Percentiles rank a stretch among this genome's conserved stretches.
Evolutionary conservation across 352 stramenopile species (phyloP).

Genomic region (Globisporangium rhizosaccharum): DNA sequence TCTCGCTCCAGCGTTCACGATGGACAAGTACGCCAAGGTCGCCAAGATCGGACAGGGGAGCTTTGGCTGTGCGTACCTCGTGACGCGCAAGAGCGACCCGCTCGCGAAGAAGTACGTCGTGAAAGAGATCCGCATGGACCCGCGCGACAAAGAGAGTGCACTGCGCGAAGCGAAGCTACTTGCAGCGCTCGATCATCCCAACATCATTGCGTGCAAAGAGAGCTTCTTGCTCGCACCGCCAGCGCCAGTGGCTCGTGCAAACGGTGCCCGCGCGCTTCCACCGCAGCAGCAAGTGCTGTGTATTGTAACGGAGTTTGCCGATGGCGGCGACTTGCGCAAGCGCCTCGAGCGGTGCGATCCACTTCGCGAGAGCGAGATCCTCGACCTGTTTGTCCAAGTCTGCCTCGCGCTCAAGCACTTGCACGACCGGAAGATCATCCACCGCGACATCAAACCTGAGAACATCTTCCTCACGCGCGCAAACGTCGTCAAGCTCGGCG

Average conservation of each 20-base stretch:
- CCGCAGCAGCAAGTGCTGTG: slow-evolving; percentile 39
- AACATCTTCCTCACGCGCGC: slow-evolving; percentile 80
- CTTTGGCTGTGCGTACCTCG: slow-evolving; percentile 67
- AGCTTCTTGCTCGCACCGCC: slow-evolving; percentile 46
- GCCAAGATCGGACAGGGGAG: slow-evolving; percentile 72
- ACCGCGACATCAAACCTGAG: slow-evolving; percentile 84
- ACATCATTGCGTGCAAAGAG: slow-evolving; percentile 80
- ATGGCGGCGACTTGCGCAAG: slow-evolving; percentile 66
- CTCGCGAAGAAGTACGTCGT: slow-evolving; percentile 51
- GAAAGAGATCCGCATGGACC: slow-evolving; percentile 72
- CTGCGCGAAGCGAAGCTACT: slow-evolving; percentile 67
- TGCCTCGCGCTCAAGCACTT: slow-evolving; percentile 80
- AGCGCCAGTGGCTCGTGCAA: slow-evolving; percentile 1
- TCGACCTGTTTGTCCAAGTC: slow-evolving; percentile 63
- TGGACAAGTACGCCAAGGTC: slow-evolving; percentile 79
- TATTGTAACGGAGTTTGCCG: slow-evolving; percentile 84
- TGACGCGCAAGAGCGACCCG: slow-evolving; percentile 31
- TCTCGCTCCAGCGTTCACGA: slow-evolving; percentile 7
- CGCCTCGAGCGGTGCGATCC: slow-evolving; percentile 24
- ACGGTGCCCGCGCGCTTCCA: background rate
- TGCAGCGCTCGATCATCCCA: slow-evolving; percentile 67
- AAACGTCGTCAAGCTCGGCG: slow-evolving; percentile 66
- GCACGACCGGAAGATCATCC: slow-evolving; percentile 80
- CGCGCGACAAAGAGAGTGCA: slow-evolving; percentile 48
- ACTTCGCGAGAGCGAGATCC: slow-evolving; percentile 33